Conservation (phyloP, 2,329 filamentous ascomycete species). For the Colletotrichum sidae region DNA sequence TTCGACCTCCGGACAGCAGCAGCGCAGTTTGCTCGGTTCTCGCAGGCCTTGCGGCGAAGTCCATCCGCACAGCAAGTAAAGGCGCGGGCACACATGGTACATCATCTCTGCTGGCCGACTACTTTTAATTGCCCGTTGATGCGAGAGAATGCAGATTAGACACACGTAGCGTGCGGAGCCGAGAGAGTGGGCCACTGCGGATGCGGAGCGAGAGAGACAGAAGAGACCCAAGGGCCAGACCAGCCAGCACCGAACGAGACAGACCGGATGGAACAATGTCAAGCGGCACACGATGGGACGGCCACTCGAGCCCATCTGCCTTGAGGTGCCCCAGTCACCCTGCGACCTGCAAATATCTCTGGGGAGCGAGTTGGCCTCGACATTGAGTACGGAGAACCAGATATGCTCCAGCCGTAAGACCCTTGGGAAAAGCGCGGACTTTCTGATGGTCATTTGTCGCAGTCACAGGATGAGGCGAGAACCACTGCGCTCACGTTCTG, state of each 20-base stretch:
- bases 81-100: not conserved
- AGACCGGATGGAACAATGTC: constrained; percentile 25
- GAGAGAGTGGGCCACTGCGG: constrained; percentile 33
- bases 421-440: no score
- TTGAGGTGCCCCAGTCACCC: no score
- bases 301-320: no score
- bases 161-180: constrained; percentile 28
- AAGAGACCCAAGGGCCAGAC: constrained; percentile 12
- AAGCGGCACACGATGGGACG: constrained; percentile 18
- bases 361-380: no score
- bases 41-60: not conserved
- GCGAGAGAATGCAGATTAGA: constrained; percentile 26
- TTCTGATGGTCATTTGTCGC: no score
- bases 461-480: no score
- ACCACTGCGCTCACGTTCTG: no score
- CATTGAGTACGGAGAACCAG: no score
- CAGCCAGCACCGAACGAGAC: not conserved
- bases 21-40: constrained; percentile 7
- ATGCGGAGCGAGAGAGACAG: constrained; percentile 25
- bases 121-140: constrained; percentile 1
- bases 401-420: no score
- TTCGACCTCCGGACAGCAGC: not conserved
- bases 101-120: no score
- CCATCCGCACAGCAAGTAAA: not conserved
- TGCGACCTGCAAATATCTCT: no score